Base-by-base conservation (phyloP, 768 basidiomycete species). In the Strobilomyces echinocephalus region DNA sequence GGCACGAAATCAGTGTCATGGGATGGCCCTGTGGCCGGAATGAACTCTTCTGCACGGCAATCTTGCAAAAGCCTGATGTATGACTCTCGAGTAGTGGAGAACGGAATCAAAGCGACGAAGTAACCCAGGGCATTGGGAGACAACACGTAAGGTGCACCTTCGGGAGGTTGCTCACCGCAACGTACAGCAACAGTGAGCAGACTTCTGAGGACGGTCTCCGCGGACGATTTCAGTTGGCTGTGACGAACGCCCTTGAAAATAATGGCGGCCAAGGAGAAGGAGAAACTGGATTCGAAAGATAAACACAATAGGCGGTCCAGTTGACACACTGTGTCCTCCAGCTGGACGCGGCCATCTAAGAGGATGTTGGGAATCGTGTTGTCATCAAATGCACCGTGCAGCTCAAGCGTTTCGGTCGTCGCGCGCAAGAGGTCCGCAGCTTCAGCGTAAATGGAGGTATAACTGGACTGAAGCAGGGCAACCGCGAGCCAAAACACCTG, bases 401-500 rank as follows among this genome's bases (percentile, higher is more conserved):
- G 61, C 41, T 82, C 79, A 73, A 93, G 82, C 16, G 75, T 81
- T 60, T 84, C 81, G 35, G 89, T 69, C 1, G 87, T 79, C 5
- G 80, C 77, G 14, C 79, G 76, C 31, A 95, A 73, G 1, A 97
- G 77, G 34, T 79, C 72, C 45, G 83, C 77, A 1, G 90, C 87
- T 63, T 91, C 83, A 45, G 78, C 66, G 60, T 85, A 87, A 68
- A 90, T 78, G 49, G 79, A 78, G 46, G 84, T 75, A 60, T 90
- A 82, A 43, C 86, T 84, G 15, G 86, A 82, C 69, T 95, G 84
- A 16, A 95, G 76, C 20, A 95, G 77, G 30, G 87, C 85, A 24
- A 95, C 84, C 2, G 87, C 89, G 8, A 95, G 73, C 94, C 94
- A 97, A 70, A 95, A 92, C 20, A 95, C 73, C 48, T 81, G 80